Evolutionary conservation across 345 rosid species (phyloP).

Genomic region (Linum tenue): DNA sequence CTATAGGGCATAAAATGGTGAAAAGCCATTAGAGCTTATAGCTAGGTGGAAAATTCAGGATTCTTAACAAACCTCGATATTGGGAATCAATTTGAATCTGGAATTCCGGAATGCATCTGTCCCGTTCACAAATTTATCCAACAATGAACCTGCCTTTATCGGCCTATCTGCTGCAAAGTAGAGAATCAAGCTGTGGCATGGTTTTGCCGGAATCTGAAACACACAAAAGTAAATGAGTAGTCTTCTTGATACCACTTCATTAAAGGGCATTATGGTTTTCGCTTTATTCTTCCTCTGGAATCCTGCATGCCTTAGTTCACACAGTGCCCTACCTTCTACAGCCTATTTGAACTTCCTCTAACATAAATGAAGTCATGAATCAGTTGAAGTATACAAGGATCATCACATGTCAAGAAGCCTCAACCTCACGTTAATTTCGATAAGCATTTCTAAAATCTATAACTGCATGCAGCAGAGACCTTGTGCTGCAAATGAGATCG

Average conservation of each 20-base stretch:
- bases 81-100: slow-evolving; percentile 84
- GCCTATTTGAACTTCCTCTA: too few relatives aligned
- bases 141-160: slow-evolving; percentile 52
- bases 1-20: neutral
- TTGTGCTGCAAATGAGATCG: slow-evolving; percentile 4
- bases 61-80: slow-evolving; percentile 52
- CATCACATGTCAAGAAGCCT: neutral
- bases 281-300: too few relatives aligned
- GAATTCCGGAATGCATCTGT: slow-evolving; percentile 72
- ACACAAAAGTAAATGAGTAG: neutral
- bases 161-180: slow-evolving; percentile 90
- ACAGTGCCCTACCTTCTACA: too few relatives aligned
- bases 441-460: neutral
- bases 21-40: neutral
- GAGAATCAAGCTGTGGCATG: slow-evolving; percentile 81
- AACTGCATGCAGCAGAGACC: neutral
- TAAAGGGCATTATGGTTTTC: too few relatives aligned
- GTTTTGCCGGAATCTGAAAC: slow-evolving; percentile 85
- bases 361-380: too few relatives aligned
- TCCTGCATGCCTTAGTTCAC: too few relatives aligned
- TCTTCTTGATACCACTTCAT: neutral
- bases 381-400: neutral
- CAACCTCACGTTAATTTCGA: neutral
- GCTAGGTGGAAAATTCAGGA: neutral
- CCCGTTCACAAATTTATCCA: slow-evolving; percentile 79